phyloP scores from a whole-genome alignment of 2,329 filamentous ascomycete genomes.

The Colletotrichum neosansevieriae region DNA sequence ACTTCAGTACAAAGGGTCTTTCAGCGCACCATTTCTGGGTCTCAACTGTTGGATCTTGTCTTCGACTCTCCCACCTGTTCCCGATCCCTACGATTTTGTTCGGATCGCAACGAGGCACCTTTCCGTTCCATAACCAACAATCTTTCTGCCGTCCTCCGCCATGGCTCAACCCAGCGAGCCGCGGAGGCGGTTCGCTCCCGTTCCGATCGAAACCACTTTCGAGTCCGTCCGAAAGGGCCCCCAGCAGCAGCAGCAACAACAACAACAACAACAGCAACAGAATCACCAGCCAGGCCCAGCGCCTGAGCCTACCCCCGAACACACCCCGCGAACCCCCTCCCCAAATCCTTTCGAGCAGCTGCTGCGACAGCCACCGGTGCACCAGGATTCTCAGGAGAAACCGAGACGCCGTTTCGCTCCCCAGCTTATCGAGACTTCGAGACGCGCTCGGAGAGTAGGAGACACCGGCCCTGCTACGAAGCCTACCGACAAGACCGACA shows the following conservation, averaged over 20 bases:
- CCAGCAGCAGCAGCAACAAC: slow-evolving; percentile 28
- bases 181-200: slow-evolving; percentile 72
- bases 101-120: slow-evolving; percentile 1
- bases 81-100: slow-evolving; percentile 23
- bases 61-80: slow-evolving; percentile 12
- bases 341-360: slow-evolving; percentile 47
- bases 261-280: slow-evolving; percentile 36
- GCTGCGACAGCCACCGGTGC: slow-evolving; percentile 38
- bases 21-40: neutral
- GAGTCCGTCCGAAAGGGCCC: slow-evolving; percentile 63
- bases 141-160: slow-evolving; percentile 35
- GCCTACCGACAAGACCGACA: slow-evolving; percentile 79
- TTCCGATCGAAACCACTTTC: slow-evolving; percentile 79
- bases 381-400: slow-evolving; percentile 39
- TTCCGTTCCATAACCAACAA: neutral
- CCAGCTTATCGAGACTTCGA: slow-evolving; percentile 84
- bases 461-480: slow-evolving; percentile 72
- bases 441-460: slow-evolving; percentile 75
- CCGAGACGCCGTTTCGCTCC: slow-evolving; percentile 73
- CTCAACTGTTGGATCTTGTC: slow-evolving; percentile 15
- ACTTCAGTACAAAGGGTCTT: slow-evolving; percentile 35
- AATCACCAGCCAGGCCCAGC: slow-evolving; percentile 58
- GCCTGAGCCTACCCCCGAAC: slow-evolving; percentile 68
- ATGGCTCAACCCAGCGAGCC: slow-evolving; percentile 58
- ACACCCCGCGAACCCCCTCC: slow-evolving; percentile 63